Evolutionary conservation across 2,329 filamentous ascomycete genomes (phyloP), one percentile per base, ranked within the genome.

Genomic region (Diaporthe vexans): DNA sequence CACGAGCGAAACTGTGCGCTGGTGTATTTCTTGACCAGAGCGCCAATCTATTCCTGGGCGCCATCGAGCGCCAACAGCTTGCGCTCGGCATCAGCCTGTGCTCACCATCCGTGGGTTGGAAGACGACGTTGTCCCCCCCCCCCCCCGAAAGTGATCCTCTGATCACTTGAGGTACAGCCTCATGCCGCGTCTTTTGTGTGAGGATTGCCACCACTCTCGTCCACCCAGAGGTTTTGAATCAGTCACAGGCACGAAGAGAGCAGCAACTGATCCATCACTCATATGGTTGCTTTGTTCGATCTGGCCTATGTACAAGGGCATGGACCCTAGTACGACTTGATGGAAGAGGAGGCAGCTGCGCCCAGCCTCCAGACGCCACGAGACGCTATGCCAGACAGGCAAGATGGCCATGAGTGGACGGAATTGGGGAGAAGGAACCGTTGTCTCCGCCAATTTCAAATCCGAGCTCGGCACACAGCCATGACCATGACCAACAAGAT

Each of bases 81-180:
- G 77, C 97, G 29, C 3, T 33, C n/a, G 29, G 29, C 29, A 33
- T 7, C 29, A 33, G 29, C 29, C 29, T 33, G 29, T 5, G 91
- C 88, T 99, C 97, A 2, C 97, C 97, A 78, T 98, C 95, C 0
- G 94, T 95, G 0, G 96, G 95, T 84, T 94, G 91, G 90, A 98
- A 99, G 68, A 95, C 90, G 78, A 94, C 94, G 82, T 97, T 94
- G 5, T 51, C n/a, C 10, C 3, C n/a, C 48, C 11, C 29, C 29
- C 29, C 29, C 29, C 29, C 29, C 29, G 9, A 9, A 51, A 51
- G n/a, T 51, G 48, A 51, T 51, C 48, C 48, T 51, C 9, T 51
- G 48, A 51, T 51, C 48, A 51, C 48, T 24, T 13, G 8, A 24
- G 4, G 10, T 13, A 17, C 3, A 43, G 3, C 40, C 11, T 43